Evolutionary conservation across 2,329 filamentous ascomycete genomes (phyloP).

Genomic region (Fusarium sulawesiense): DNA sequence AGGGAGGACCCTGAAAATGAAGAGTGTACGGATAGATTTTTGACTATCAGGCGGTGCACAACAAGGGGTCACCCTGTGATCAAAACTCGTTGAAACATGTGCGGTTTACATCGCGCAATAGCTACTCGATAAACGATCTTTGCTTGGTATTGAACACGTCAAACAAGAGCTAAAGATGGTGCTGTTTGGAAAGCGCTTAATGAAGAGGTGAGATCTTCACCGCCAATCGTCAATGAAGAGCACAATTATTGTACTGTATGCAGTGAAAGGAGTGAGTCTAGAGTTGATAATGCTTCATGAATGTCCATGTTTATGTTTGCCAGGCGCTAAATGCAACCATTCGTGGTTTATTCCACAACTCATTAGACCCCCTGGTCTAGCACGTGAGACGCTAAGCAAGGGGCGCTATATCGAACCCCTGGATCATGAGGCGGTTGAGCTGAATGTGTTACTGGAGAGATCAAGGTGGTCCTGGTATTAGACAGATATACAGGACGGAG

Average conservation of each 20-base stretch:
- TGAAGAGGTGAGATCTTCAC: slow-evolving; percentile 2
- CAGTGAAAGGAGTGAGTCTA: slow-evolving; percentile 4
- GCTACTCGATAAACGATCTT: background rate
- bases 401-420: slow-evolving; percentile 8
- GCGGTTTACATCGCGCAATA: background rate
- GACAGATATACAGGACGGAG: background rate
- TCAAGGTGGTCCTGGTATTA: background rate
- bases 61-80: slow-evolving; percentile 11
- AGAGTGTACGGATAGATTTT: background rate
- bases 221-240: background rate
- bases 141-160: background rate
- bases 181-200: background rate
- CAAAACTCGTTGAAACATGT: background rate
- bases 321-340: slow-evolving; percentile 3
- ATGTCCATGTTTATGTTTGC: slow-evolving; percentile 19
- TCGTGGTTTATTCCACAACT: background rate
- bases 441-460: slow-evolving; percentile 15
- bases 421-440: slow-evolving; percentile 17
- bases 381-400: slow-evolving; percentile 30
- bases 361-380: slow-evolving; percentile 14
- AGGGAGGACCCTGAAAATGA: slow-evolving; percentile 19
- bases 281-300: slow-evolving; percentile 4
- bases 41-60: background rate
- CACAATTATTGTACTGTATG: background rate
- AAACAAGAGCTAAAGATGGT: background rate